Conservation (phyloP, 495 filamentous ascomycete species). For the Bacidia gigantensis region DNA sequence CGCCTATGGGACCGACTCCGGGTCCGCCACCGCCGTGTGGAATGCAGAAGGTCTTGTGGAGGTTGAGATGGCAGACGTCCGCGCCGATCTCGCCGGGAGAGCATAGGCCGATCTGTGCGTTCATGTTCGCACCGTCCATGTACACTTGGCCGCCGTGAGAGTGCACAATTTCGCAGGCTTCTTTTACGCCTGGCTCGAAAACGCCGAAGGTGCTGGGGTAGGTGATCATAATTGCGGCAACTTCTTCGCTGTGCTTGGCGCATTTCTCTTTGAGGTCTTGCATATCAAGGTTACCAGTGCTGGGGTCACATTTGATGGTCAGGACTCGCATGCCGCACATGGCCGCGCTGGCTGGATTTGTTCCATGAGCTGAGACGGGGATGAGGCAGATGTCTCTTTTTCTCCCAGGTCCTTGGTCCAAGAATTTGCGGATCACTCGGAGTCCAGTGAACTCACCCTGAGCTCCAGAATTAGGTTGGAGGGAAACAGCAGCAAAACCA, state of each 20-base stretch:
- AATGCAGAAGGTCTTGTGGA: conserved; percentile 99
- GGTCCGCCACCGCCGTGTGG: conserved; percentile 94
- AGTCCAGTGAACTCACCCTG: conserved; percentile 95
- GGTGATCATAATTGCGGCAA: conserved; percentile 96
- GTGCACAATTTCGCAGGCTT: conserved; percentile 78
- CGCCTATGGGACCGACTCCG: conserved; percentile 90
- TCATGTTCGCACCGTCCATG: conserved; percentile 99
- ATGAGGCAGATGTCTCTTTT: conserved; percentile 92
- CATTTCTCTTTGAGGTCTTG: conserved; percentile 78
- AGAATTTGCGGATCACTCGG: conserved; percentile 81
- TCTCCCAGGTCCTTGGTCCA: conserved; percentile 44
- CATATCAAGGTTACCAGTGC: conserved; percentile 85
- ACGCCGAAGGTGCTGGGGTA: conserved; percentile 97
- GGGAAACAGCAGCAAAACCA: conserved; percentile 75
- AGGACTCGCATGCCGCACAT: conserved; percentile 98
- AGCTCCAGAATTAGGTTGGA: conserved; percentile 94
- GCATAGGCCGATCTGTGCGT: conserved; percentile 94
- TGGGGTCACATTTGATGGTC: conserved; percentile 78
- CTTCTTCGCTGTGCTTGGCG: conserved; percentile 67
- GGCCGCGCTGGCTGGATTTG: conserved; percentile 89
- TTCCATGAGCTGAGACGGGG: conserved; percentile 92
- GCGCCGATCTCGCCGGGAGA: conserved; percentile 94
- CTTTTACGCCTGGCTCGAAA: conserved; percentile 83
- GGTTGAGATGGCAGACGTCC: conserved; percentile 94
- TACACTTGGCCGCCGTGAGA: conserved; percentile 87